Conservation (phyloP, 176 grass and related monocot genomes). For the Carex parvula region DNA sequence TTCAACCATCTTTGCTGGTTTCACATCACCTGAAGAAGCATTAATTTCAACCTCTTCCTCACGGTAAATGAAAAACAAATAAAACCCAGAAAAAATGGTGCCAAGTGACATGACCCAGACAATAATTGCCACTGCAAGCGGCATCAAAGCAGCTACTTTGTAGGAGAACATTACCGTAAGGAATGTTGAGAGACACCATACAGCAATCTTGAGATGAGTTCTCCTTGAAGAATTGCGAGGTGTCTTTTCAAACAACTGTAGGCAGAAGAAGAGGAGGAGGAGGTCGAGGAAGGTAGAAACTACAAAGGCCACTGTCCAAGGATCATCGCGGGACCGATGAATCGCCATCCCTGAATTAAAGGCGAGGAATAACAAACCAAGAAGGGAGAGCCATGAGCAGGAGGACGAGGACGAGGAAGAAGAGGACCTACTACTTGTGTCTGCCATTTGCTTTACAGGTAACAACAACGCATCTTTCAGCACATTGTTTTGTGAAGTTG, state of each 20-base stretch:
- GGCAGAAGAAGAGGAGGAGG: conserved; percentile 14
- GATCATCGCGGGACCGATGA: neutral
- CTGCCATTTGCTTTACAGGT: neutral
- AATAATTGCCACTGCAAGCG: conserved; percentile 19
- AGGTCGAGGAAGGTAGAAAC: neutral
- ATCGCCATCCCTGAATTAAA: conserved; percentile 24
- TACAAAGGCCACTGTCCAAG: neutral
- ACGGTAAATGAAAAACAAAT: conserved; percentile 29
- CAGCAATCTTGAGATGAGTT: conserved; percentile 3
- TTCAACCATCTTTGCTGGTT: neutral
- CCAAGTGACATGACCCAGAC: conserved; percentile 39
- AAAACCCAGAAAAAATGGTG: conserved; percentile 35
- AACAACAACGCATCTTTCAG: neutral
- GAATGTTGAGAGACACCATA: conserved; percentile 25
- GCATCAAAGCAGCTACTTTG: conserved; percentile 36
- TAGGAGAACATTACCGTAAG: conserved; percentile 38
- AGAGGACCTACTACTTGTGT: neutral
- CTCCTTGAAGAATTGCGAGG: neutral
- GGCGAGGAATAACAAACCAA: conserved; percentile 12
- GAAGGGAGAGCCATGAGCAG: neutral
- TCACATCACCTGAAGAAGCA: neutral
- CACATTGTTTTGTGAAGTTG: neutral
- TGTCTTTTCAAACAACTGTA: conserved; percentile 21
- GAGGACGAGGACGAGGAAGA: neutral
- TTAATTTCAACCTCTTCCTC: neutral